Evolutionary conservation across 768 basidiomycete species (phyloP), one percentile per base, ranked within the genome.

Genomic region (Termitomyces sp.): DNA sequence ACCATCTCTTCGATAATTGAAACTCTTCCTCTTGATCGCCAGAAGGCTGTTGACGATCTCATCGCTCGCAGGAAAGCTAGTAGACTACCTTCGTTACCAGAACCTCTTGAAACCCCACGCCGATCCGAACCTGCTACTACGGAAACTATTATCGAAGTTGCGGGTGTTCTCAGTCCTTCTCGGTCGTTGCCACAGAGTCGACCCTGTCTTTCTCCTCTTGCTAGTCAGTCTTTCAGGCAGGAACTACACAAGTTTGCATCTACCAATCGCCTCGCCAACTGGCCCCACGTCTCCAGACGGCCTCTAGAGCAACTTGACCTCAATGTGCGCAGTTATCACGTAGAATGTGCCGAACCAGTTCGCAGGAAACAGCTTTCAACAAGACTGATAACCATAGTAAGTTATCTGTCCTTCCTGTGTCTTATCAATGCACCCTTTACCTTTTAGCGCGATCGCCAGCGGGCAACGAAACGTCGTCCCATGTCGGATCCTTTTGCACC

Each of bases 21-120:
- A 50, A 55, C 61, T 41, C 61, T 76, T 6, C 61, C 72, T 51
- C 55, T 64, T 5, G 69, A 72, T 39, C 73, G 75, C 44, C 72
- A 72, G 55, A 66, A 63, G 55, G 79, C 79, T 3, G 61, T 81
- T 9, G 68, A 78, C 4, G 69, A 71, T 23, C 68, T 81, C 23
- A 68, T 74, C 14, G 52, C 59, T 25, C 49, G 47, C 25, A 52
- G 60, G 34, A 56, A 40, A 53, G 37, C 52, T 23, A 23, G 39
- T 37, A 40, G 55, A 51, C 28, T 61, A 58, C 55, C 63, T 62
- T 16, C 51, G 17, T 62, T 35, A 59, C 43, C 40, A 37, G 47
- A 45, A 32, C 41, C 11, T 16, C 42, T 28, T 1, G 32, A 37
- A n/a, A 27, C 54, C 4, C 27, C 40, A 49, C 34, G n/a, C 21